phyloP scores from a whole-genome alignment of 148 eudicot genomes.

The Silene uniflora region DNA sequence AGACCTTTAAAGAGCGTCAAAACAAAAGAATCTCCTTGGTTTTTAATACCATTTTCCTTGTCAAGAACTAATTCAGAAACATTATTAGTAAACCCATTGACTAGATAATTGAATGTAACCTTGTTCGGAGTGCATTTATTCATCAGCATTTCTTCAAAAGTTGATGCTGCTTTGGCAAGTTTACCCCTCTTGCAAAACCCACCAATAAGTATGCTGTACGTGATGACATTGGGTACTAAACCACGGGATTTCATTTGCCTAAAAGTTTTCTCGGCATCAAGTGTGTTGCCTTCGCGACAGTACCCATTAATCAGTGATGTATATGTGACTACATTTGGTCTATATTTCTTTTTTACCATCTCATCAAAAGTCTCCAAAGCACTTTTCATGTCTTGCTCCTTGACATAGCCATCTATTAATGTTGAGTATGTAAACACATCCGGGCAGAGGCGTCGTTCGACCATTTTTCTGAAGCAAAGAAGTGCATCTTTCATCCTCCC shows the following conservation, averaged over 20 bases:
- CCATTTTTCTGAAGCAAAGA: slow-evolving; percentile 54
- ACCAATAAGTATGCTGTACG: slow-evolving; percentile 66
- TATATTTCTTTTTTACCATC: slow-evolving; percentile 52
- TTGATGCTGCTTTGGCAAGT: slow-evolving; percentile 55
- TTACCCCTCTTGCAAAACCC: slow-evolving; percentile 64
- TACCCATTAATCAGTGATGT: slow-evolving; percentile 79
- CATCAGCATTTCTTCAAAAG: slow-evolving; percentile 65
- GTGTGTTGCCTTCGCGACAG: slow-evolving; percentile 44
- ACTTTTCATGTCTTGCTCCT: slow-evolving; percentile 59
- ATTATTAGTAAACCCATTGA: slow-evolving; percentile 62
- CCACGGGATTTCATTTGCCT: slow-evolving; percentile 56
- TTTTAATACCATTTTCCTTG: slow-evolving; percentile 28
- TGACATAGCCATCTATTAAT: slow-evolving; percentile 71
- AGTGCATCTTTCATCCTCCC: slow-evolving; percentile 77
- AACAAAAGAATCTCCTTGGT: slow-evolving; percentile 29
- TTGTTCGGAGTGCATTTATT: slow-evolving; percentile 67
- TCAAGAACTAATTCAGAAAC: slow-evolving; percentile 10
- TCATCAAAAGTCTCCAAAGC: slow-evolving; percentile 51
- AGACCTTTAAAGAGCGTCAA: slow-evolving; percentile 40
- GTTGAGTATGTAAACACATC: slow-evolving; percentile 86
- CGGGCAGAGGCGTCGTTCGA: slow-evolving; percentile 35
- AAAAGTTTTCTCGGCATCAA: slow-evolving; percentile 50
- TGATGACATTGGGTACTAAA: slow-evolving; percentile 68
- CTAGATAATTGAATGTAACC: slow-evolving; percentile 62
- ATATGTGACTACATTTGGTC: slow-evolving; percentile 83